Conservation (phyloP, 2,329 filamentous ascomycete species). For the Mariannaea elegans region DNA sequence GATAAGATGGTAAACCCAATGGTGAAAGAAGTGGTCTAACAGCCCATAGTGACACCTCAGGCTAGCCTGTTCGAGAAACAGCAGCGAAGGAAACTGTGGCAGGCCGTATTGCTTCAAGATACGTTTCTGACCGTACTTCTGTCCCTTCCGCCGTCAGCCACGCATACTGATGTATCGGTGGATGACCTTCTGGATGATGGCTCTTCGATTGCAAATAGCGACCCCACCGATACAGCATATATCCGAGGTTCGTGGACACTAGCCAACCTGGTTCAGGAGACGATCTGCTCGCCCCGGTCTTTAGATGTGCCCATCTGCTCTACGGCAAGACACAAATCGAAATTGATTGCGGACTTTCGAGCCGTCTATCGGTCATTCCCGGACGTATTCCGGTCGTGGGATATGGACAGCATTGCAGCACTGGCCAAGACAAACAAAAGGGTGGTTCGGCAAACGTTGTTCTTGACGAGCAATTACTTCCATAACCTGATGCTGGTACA, state of each 20-base stretch:
- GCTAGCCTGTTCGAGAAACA: conserved; percentile 78
- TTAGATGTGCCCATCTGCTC: conserved; percentile 77
- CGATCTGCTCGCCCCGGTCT: conserved; percentile 77
- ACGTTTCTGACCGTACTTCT: conserved; percentile 83
- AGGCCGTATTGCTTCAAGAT: conserved; percentile 82
- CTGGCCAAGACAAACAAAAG: conserved; percentile 69
- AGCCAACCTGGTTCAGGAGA: conserved; percentile 80
- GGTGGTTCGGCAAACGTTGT: conserved; percentile 77
- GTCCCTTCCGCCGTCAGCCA: conserved; percentile 79
- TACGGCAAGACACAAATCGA: conserved; percentile 73
- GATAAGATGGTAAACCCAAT: background rate
- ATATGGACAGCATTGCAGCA: conserved; percentile 65
- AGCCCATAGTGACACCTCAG: conserved; percentile 63
- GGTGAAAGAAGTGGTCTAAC: conserved; percentile 32
- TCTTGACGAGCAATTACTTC: conserved; percentile 83
- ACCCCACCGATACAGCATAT: conserved; percentile 74
- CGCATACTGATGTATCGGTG: conserved; percentile 80
- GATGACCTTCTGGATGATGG: conserved; percentile 76
- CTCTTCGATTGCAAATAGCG: conserved; percentile 63
- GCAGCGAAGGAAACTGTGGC: conserved; percentile 81
- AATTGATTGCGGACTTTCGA: conserved; percentile 74
- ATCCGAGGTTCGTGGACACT: conserved; percentile 81
- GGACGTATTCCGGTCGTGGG: conserved; percentile 73
- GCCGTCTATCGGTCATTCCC: conserved; percentile 79
- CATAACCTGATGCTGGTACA: conserved; percentile 85